phyloP scores from a whole-genome alignment of 1,139 yeast species.

The Geotrichum histeridarum region DNA sequence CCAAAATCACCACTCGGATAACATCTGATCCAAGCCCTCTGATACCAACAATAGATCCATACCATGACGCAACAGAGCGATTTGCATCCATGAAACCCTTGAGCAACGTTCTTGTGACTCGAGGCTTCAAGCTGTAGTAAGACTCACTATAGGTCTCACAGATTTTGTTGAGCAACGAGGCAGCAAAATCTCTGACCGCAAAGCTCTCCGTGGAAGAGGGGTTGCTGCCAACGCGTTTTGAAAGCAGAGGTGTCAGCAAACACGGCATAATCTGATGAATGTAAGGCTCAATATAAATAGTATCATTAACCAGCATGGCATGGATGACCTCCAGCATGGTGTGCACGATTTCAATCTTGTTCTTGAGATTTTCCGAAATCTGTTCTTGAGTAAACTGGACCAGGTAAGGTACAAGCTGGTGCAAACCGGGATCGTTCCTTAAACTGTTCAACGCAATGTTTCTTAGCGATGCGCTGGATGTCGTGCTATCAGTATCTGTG shows the following conservation, averaged over 20 bases:
- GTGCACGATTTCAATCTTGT: slow-evolving; percentile 61
- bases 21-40: slow-evolving; percentile 84
- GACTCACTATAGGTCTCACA: slow-evolving; percentile 76
- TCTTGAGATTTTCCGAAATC: slow-evolving; percentile 75
- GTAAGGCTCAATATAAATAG: slow-evolving; percentile 90
- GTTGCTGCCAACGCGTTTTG: slow-evolving; percentile 75
- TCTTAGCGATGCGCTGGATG: slow-evolving; percentile 43
- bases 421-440: slow-evolving; percentile 90
- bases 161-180: slow-evolving; percentile 72
- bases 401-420: slow-evolving; percentile 92
- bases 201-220: slow-evolving; percentile 38
- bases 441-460: slow-evolving; percentile 80
- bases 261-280: slow-evolving; percentile 97
- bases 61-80: slow-evolving; percentile 82
- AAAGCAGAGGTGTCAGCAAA: slow-evolving; percentile 78
- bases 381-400: slow-evolving; percentile 96
- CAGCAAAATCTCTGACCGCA: slow-evolving; percentile 77
- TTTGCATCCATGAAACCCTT: slow-evolving; percentile 81
- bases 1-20: slow-evolving; percentile 73
- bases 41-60: slow-evolving; percentile 85
- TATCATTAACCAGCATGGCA: slow-evolving; percentile 76
- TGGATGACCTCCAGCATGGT: slow-evolving; percentile 88
- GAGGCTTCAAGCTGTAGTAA: slow-evolving; percentile 84
- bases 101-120: slow-evolving; percentile 86
- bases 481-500: slow-evolving; percentile 37